Conservation (phyloP, 1,139 yeast genomes). For the Meyerozyma sp. region DNA sequence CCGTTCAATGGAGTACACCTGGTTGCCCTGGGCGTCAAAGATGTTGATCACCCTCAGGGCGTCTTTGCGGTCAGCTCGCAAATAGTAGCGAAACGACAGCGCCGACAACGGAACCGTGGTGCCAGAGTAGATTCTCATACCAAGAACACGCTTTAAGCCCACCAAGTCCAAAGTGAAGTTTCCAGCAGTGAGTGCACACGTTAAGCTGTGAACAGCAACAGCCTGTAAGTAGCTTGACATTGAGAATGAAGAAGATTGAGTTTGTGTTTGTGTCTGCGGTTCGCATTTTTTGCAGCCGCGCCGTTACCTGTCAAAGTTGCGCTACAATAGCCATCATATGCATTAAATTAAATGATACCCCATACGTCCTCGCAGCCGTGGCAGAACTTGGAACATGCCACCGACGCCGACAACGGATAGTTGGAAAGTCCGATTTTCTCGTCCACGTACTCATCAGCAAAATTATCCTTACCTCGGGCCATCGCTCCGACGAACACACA, state of each 20-base stretch:
- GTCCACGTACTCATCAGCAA: slow-evolving; percentile 95
- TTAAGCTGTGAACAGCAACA: slow-evolving; percentile 37
- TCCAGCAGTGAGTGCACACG: slow-evolving; percentile 30
- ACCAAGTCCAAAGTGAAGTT: slow-evolving; percentile 36
- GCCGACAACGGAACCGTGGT: slow-evolving; percentile 31
- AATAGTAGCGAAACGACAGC: slow-evolving; percentile 34
- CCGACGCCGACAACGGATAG: slow-evolving; percentile 94
- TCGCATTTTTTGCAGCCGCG: not conserved
- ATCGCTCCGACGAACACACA: slow-evolving; percentile 98
- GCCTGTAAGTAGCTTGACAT: slow-evolving; percentile 31
- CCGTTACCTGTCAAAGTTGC: not conserved
- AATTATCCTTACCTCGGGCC: slow-evolving; percentile 97
- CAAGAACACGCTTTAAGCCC: slow-evolving; percentile 27
- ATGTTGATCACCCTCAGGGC: slow-evolving; percentile 43
- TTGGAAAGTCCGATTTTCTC: slow-evolving; percentile 95
- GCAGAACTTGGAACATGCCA: slow-evolving; percentile 96
- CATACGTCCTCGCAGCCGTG: slow-evolving; percentile 99
- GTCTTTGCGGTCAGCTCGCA: slow-evolving; percentile 47
- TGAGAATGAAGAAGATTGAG: not conserved
- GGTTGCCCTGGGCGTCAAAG: slow-evolving; percentile 36
- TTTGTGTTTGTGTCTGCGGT: not conserved
- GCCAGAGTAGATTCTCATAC: slow-evolving; percentile 32
- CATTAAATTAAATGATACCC: slow-evolving; percentile 51
- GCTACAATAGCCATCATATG: not conserved
- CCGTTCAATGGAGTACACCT: slow-evolving; percentile 48